Evolutionary conservation across 2,329 filamentous ascomycete species (phyloP), one percentile per base, ranked within the genome.

Genomic region (Xylaria polymorpha): DNA sequence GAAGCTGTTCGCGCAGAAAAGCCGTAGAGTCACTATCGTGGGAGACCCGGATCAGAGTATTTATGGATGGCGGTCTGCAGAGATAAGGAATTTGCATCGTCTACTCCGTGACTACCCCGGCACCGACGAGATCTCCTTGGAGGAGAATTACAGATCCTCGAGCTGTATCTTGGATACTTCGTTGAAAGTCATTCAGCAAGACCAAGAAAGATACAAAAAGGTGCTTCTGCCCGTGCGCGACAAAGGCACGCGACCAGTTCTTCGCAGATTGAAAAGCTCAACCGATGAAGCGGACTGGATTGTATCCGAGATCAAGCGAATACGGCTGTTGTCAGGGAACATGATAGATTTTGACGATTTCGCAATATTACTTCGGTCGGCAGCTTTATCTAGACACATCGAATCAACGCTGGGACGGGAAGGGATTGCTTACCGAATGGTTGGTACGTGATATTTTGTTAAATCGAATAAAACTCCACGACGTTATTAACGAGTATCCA

Each of bases 21-120:
- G 87, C 51, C 87, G 88, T 65, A 87, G 90, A n/a, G 95, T 98
- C 73, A 98, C 95, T 0, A 93, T 98, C 68, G 96, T 99, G 4
- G 96, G 95, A 41, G 95, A 99, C 78, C 95, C 96, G 0, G 96
- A 99, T 79, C 95, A 99, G 80, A 98, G 94, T 79, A 99, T 99
- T 66, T 99, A 98, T 78, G 93, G 95, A 22, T 99, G 97, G 85
- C 91, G 95, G 22, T 94, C 94, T 8, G 95, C 96, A 10, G 95
- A 99, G 79, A 93, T 95, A 74, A 91, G 91, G 78, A 99, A 98
- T 75, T 85, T 98, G 57, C 88, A 88, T 72, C 89, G 92, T 2
- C 90, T 99, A 84, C 87, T 94, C 61, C 84, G 84, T 50, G 90
- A 93, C 67, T 98, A 92, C 76, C 90, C 90, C 0, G 87, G 91